These are phyloP conservation scores for Aspergillus flavus DNA, from an alignment of 2,329 filamentous ascomycete species.

Conservation along the genomic window DNA sequence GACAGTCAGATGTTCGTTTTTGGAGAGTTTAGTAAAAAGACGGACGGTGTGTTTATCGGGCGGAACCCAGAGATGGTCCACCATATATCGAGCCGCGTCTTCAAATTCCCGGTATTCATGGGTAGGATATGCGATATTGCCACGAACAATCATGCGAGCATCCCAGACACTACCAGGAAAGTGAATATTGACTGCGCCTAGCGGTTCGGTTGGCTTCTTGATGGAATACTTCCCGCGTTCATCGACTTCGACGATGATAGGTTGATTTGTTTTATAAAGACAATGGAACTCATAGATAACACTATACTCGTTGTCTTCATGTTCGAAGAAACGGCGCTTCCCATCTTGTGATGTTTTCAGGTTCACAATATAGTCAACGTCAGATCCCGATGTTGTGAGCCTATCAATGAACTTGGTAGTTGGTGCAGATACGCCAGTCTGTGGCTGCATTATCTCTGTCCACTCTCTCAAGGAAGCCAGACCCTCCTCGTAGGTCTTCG, in stretches of 20 bases:
- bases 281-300: conserved; percentile 46
- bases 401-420: conserved; percentile 39
- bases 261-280: conserved; percentile 30
- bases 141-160: conserved; percentile 35
- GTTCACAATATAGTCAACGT: conserved; percentile 43
- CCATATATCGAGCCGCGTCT: conserved; percentile 33
- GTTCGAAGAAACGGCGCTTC: conserved; percentile 31
- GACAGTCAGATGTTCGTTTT: conserved; percentile 27
- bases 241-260: conserved; percentile 37
- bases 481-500: conserved; percentile 22
- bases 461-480: conserved; percentile 28
- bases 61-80: conserved; percentile 37
- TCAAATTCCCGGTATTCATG: conserved; percentile 29
- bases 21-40: conserved; percentile 31
- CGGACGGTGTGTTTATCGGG: conserved; percentile 28
- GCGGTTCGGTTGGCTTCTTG: conserved; percentile 24
- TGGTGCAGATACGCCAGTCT: conserved; percentile 27
- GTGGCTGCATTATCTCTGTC: conserved; percentile 37
- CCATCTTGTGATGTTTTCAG: conserved; percentile 28
- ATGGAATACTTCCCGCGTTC: conserved; percentile 34
- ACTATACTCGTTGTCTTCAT: conserved; percentile 22
- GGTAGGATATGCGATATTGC: conserved; percentile 26
- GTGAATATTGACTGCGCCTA: conserved; percentile 43
- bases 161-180: conserved; percentile 46
- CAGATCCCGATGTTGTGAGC: conserved; percentile 43